Conservation (phyloP, 1,284 basidiomycete species). For the Puccinia triticina region DNA sequence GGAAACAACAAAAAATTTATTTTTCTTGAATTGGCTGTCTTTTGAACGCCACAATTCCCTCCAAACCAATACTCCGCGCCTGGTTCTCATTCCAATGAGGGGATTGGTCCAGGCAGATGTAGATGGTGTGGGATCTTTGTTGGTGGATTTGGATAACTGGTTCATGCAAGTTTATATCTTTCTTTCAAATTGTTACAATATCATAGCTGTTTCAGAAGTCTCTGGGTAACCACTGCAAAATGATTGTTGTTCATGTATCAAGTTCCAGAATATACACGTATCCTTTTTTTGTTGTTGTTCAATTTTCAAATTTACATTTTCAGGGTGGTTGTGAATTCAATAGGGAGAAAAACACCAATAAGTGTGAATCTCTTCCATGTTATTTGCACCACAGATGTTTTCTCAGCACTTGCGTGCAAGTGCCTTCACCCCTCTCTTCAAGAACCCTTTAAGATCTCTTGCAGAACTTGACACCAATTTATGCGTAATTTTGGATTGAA, state of each 20-base stretch:
- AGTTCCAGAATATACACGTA: neutral
- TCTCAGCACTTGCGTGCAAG: too few relatives aligned
- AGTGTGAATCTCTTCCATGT: neutral
- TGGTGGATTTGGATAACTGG: slow-evolving; percentile 8
- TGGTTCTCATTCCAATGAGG: neutral
- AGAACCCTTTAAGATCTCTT: too few relatives aligned
- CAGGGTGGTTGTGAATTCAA: neutral
- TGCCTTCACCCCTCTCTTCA: too few relatives aligned
- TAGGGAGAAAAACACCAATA: too few relatives aligned
- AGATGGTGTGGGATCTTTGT: neutral
- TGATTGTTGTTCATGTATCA: neutral
- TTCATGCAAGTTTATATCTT: slow-evolving; percentile 29
- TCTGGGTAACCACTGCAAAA: slow-evolving; percentile 22
- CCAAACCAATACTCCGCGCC: slow-evolving; percentile 2
- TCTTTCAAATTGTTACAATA: slow-evolving; percentile 17
- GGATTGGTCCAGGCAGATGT: too few relatives aligned
- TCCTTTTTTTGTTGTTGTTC: neutral
- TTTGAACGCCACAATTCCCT: slow-evolving; percentile 35
- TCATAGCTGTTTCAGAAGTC: slow-evolving; percentile 17
- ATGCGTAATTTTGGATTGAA: too few relatives aligned
- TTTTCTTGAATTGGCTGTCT: slow-evolving; percentile 25
- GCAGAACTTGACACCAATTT: too few relatives aligned
- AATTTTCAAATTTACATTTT: neutral
- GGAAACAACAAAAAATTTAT: neutral
- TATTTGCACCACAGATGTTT: too few relatives aligned